Evolutionary conservation across 2,329 filamentous ascomycete genomes (phyloP), one percentile per base, ranked within the genome.

Genomic region (Kalmusia sp.): DNA sequence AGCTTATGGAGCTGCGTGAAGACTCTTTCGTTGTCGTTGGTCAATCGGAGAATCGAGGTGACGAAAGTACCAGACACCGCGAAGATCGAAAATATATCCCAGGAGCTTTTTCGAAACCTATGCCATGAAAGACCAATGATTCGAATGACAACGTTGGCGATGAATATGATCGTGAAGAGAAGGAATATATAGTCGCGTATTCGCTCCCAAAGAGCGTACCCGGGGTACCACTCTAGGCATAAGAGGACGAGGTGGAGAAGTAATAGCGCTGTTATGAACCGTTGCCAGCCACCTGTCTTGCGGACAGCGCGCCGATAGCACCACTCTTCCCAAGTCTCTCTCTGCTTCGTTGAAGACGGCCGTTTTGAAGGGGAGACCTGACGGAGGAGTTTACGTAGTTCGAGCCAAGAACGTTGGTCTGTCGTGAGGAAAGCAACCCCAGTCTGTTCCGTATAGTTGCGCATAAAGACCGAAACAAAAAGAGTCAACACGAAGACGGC

Each of bases 381-480:
- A 46, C 91, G 85, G 33, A 99, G 80, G 21, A 97, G 81, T 76
- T 99, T 99, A 52, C 95, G 86, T 62, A 99, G 77, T 73, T 99
- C 95, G 12, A 99, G 84, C 95, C 95, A 99, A 0, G 93, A 96
- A 63, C 95, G 88, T 72, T 99, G 95, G 66, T 99, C 95, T 0
- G 93, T 89, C 1, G 95, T 99, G 65, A 99, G 79, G 72, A 93
- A 99, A 2, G 95, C 95, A 37, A 99, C 95, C 1, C 95, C 95
- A 0, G 95, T 99, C 76, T 98, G 93, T 76, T 99, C 95, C 0
- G 95, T 99, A 76, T 99, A 99, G 73, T 97, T 99, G 56, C 95
- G 91, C 95, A 99, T 99, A 74, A 99, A 99, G 56, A 99, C 95
- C 51, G 95, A 98, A 41, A 99, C 96, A 74, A 99, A 99, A 69